These are phyloP conservation scores for Xylaria sp. DNA, from an alignment of 2,329 filamentous ascomycete species.

Conservation along the genomic window DNA sequence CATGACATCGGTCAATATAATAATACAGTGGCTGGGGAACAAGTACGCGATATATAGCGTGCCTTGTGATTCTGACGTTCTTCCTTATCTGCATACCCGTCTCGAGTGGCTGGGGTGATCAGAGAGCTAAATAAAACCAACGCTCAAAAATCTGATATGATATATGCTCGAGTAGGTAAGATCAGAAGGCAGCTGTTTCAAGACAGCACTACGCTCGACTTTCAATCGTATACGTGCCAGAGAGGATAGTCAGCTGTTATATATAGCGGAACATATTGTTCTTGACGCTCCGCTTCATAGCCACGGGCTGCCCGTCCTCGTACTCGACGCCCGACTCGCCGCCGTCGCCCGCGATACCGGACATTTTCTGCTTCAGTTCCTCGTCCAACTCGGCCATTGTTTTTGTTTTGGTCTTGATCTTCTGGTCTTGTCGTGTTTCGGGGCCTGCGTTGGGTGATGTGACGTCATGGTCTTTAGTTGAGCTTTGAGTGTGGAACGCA, in stretches of 20 bases:
- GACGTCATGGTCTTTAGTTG: slow-evolving; percentile 18
- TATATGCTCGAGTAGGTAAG: neutral
- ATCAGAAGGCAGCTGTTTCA: too few relatives aligned
- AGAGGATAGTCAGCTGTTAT: slow-evolving; percentile 21
- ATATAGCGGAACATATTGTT: slow-evolving; percentile 55
- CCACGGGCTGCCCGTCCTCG: slow-evolving; percentile 76
- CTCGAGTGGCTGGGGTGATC: too few relatives aligned
- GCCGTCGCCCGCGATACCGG: slow-evolving; percentile 74
- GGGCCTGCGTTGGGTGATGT: neutral
- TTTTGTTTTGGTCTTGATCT: slow-evolving; percentile 53
- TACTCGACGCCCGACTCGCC: slow-evolving; percentile 78
- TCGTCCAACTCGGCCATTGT: slow-evolving; percentile 72
- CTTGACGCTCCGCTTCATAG: slow-evolving; percentile 78
- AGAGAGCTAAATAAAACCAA: too few relatives aligned
- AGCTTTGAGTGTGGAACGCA: neutral
- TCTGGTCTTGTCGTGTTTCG: neutral
- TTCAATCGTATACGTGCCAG: neutral
- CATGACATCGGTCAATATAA: neutral
- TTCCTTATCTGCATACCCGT: neutral
- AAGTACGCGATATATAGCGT: too few relatives aligned
- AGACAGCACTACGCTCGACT: too few relatives aligned
- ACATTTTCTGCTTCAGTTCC: slow-evolving; percentile 73
- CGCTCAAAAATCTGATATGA: neutral
- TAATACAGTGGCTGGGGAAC: too few relatives aligned
- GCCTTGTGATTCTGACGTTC: neutral